Evolutionary conservation across 2,329 filamentous ascomycete species (phyloP).

Genomic region (Scedosporium dehoogii): DNA sequence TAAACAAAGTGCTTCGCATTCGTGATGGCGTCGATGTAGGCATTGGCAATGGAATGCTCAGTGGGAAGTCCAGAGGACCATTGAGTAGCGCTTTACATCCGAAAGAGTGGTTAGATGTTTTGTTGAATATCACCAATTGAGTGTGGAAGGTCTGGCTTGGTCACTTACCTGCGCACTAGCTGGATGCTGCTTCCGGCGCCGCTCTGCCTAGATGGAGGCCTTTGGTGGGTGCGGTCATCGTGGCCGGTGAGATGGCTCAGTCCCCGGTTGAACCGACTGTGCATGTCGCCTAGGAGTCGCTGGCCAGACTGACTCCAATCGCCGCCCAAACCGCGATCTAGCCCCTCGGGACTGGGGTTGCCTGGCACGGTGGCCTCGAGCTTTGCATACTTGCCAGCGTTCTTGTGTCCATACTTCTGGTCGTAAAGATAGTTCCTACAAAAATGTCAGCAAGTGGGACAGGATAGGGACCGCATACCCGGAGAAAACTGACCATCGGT

Average conservation of each 20-base stretch:
- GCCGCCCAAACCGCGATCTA: not conserved
- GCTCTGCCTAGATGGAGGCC: conserved; percentile 9
- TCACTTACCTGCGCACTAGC: conserved; percentile 36
- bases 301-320: not conserved
- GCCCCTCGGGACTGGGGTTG: not conserved
- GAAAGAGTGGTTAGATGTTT: conserved; percentile 2
- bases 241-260: conserved; percentile 1
- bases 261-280: conserved; percentile 3
- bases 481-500: conserved; percentile 53
- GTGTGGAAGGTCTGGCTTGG: not conserved
- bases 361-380: not conserved
- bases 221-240: conserved; percentile 6
- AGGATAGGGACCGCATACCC: not conserved
- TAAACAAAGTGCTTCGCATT: conserved; percentile 66
- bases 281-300: conserved; percentile 1
- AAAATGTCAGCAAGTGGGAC: not conserved
- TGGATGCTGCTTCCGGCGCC: conserved; percentile 27
- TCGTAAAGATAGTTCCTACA: conserved; percentile 71
- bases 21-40: conserved; percentile 64
- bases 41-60: conserved; percentile 76
- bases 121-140: too few relatives aligned
- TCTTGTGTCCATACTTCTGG: conserved; percentile 59
- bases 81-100: conserved; percentile 27
- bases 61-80: conserved; percentile 43
- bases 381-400: conserved; percentile 37